Evolutionary conservation across 2,329 filamentous ascomycete genomes (phyloP).

Genomic region (Stylonectria norvegica): DNA sequence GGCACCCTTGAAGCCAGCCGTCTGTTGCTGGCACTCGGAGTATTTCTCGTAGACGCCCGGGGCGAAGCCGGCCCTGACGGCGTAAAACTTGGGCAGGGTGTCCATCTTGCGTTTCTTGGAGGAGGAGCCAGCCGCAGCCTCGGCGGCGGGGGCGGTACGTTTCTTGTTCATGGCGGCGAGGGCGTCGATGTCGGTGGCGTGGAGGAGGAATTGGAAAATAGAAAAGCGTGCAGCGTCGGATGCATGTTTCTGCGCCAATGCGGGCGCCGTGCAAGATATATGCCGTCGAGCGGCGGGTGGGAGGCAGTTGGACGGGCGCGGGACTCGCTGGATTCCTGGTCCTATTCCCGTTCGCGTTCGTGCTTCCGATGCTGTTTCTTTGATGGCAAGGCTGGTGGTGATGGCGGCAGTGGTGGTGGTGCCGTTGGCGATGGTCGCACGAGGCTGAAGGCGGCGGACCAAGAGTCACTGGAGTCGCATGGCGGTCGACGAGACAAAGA

Average conservation of each 20-base stretch:
- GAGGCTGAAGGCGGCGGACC: conserved; percentile 21
- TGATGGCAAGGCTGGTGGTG: conserved; percentile 12
- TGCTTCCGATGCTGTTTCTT: conserved; percentile 1
- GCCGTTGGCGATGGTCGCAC: conserved; percentile 20
- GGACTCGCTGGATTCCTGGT: not conserved
- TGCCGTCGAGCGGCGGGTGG: conserved; percentile 1
- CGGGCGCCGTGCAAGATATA: conserved; percentile 14
- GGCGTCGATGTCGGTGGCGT: conserved; percentile 6
- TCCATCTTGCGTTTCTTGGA: conserved; percentile 50
- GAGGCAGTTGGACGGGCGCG: not conserved
- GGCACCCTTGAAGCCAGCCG: conserved; percentile 59
- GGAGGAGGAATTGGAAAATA: conserved; percentile 22
- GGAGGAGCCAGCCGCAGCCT: conserved; percentile 13
- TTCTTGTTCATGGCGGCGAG: conserved; percentile 30
- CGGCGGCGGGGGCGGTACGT: conserved; percentile 22
- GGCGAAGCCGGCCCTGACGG: conserved; percentile 53
- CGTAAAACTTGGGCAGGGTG: conserved; percentile 57
- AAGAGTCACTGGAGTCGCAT: conserved; percentile 30
- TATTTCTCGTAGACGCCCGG: conserved; percentile 63
- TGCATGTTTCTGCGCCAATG: conserved; percentile 18
- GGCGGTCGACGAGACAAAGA: conserved; percentile 10
- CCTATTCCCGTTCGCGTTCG: too few species aligned
- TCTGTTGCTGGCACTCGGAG: conserved; percentile 59
- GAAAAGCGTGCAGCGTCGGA: conserved; percentile 15
- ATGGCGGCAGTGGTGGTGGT: conserved; percentile 11